Evolutionary conservation across 2,329 filamentous ascomycete species (phyloP), one percentile per base, ranked within the genome.

Genomic region (Aspergillus japonicus): DNA sequence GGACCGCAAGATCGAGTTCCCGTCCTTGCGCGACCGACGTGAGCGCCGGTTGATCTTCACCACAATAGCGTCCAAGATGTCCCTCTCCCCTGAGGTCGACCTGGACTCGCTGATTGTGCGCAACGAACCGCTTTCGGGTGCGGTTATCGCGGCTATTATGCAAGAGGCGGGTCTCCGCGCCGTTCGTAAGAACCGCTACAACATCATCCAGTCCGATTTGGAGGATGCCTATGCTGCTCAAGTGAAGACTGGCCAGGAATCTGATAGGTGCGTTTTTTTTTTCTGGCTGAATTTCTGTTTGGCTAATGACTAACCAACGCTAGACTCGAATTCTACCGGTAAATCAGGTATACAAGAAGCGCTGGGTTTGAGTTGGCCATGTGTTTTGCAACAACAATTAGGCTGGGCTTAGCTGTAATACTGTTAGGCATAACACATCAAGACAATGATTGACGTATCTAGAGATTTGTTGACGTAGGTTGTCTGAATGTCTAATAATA

Each of bases 1-100:
- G 60, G 95, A 99, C 79, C 86, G 95, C 74, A 99, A 99, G 85
- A 99, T 99, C 67, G 95, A 99, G 78, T 99, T 99, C 78, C 95
- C 95, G n/a, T 92, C 87, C 62, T 85, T 99, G 65, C 87, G 93
- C 66, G 95, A 99, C 75, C 89, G 95, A 69, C 89, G 95, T 72
- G 95, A 99, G 83, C 89, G 95, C 68, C 90, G 95, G 55, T 85
- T 99, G 71, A 99, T 99, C 77, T 99, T 99, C 84, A 87, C 86
- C 60, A 99, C 95, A n/a, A 96, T 99, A 72, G 94, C 95, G 14
- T 82, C 87, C 70, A 97, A 96, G 84, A 99, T 99, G 95, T 96
- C 92, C 67, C 81, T 99, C 68, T 93, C 92, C 12, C 95, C 95
- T 50, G 95, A 99, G 77, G 95, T 97, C 57, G 95, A 99, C 75